A percentile compares a stretch with the other conserved stretches of the same genome.
Conservation (phyloP, 1,284 basidiomycete species). For the Cronartium quercuum region DNA sequence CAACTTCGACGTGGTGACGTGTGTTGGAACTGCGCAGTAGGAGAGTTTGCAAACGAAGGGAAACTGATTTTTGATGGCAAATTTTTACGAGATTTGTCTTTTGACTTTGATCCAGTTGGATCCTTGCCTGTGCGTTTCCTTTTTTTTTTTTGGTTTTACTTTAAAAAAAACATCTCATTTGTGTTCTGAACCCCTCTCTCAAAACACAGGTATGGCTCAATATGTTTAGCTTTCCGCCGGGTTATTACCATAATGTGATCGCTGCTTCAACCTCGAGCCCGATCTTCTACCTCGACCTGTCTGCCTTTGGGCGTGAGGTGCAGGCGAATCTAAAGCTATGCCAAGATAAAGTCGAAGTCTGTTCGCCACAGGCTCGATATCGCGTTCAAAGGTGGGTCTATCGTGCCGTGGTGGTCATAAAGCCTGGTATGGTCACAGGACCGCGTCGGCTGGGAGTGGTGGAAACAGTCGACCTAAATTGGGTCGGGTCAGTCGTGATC, state of each 20-base stretch:
- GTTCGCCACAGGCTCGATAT: slow-evolving; percentile 49
- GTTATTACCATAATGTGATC: slow-evolving; percentile 51
- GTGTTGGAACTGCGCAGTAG: slow-evolving; percentile 49
- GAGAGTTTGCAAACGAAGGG: slow-evolving; percentile 45
- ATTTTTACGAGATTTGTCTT: slow-evolving; percentile 48
- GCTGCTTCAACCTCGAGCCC: slow-evolving; percentile 43
- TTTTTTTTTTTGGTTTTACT: background rate
- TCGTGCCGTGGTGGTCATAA: slow-evolving; percentile 46
- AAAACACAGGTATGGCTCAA: slow-evolving; percentile 48
- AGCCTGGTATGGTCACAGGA: background rate
- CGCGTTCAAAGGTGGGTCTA: slow-evolving; percentile 51
- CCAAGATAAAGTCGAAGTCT: slow-evolving; percentile 49
- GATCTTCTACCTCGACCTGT: slow-evolving; percentile 34
- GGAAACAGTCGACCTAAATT: slow-evolving; percentile 16
- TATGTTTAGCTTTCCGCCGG: slow-evolving; percentile 48
- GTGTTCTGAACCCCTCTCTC: background rate
- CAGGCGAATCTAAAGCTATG: slow-evolving; percentile 48
- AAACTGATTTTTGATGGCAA: slow-evolving; percentile 50
- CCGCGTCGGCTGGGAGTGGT: background rate
- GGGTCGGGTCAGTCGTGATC: slow-evolving; percentile 43
- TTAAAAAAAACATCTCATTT: background rate
- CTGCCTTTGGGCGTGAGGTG: slow-evolving; percentile 43
- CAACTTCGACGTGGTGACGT: slow-evolving; percentile 49
- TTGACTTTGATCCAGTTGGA: slow-evolving; percentile 48
- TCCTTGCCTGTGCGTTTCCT: slow-evolving; percentile 48